Evolutionary conservation across 2,329 filamentous ascomycete genomes (phyloP).

Genomic region (Diaporthe sp.): DNA sequence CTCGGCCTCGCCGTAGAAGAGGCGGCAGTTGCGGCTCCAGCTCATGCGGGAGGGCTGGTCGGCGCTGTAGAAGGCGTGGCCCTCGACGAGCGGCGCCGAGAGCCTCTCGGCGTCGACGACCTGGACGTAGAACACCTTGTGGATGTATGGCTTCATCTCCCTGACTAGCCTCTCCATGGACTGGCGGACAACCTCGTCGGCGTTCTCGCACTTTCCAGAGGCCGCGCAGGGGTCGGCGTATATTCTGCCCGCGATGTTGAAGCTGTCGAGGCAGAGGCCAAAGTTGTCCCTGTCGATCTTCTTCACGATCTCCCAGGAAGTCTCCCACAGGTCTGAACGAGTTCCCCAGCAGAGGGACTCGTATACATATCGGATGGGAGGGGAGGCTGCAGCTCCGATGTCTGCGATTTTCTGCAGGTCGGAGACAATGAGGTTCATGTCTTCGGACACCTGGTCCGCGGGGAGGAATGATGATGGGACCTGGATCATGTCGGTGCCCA

Average conservation of each 20-base stretch:
- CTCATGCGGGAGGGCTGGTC: conserved; percentile 78
- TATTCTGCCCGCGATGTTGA: conserved; percentile 80
- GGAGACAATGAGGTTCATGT: conserved; percentile 68
- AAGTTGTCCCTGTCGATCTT: conserved; percentile 79
- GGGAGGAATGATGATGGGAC: conserved; percentile 81
- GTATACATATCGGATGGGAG: conserved; percentile 77
- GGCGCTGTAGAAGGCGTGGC: conserved; percentile 70
- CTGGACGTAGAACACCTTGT: conserved; percentile 82
- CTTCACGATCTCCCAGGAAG: conserved; percentile 76
- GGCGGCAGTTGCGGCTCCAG: conserved; percentile 82
- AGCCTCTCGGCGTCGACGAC: conserved; percentile 81
- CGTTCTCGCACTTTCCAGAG: conserved; percentile 66
- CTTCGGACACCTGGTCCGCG: conserved; percentile 56
- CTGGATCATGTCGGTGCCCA: conserved; percentile 80
- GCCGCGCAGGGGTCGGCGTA: conserved; percentile 76
- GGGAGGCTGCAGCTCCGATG: conserved; percentile 69
- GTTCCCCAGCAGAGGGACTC: conserved; percentile 83
- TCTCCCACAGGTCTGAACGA: conserved; percentile 78
- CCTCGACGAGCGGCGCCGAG: conserved; percentile 65
- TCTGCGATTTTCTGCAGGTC: conserved; percentile 78
- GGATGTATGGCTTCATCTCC: conserved; percentile 64
- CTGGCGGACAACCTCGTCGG: conserved; percentile 66
- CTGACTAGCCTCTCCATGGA: conserved; percentile 69
- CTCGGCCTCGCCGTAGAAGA: conserved; percentile 76
- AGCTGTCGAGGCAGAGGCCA: conserved; percentile 82